Conservation (phyloP, 768 basidiomycete genomes). For the Rhodotorula graminis region DNA sequence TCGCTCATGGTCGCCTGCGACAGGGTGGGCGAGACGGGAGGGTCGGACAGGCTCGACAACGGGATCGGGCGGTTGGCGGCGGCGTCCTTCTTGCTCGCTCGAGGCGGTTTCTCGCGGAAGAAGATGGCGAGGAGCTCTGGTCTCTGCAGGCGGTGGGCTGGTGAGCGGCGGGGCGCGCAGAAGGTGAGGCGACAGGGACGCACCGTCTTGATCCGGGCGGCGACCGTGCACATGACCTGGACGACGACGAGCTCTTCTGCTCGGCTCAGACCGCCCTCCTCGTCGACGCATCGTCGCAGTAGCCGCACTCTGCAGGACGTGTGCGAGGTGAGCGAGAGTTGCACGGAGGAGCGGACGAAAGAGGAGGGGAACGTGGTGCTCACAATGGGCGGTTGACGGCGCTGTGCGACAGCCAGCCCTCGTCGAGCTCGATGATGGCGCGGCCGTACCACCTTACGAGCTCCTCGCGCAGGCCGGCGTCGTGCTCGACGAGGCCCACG, state of each 20-base stretch:
- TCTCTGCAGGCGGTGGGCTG: constrained; percentile 47
- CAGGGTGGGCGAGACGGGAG: constrained; percentile 55
- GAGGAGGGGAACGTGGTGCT: neutral
- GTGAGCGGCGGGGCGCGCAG: no score
- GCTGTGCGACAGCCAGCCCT: constrained; percentile 85
- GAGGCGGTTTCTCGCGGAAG: constrained; percentile 91
- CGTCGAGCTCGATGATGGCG: constrained; percentile 84
- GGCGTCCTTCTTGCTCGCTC: constrained; percentile 43
- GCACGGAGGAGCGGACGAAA: neutral
- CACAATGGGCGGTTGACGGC: constrained; percentile 55
- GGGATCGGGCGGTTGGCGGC: constrained; percentile 32
- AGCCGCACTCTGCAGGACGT: constrained; percentile 55
- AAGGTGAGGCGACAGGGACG: neutral
- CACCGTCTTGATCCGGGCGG: constrained; percentile 76
- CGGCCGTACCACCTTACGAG: constrained; percentile 81
- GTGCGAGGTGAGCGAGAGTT: neutral
- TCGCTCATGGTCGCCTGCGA: constrained; percentile 57
- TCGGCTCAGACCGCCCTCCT: constrained; percentile 52
- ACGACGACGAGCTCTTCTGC: constrained; percentile 60
- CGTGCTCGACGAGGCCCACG: constrained; percentile 75
- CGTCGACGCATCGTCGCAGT: constrained; percentile 81
- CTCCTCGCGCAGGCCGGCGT: constrained; percentile 84
- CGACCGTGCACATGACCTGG: constrained; percentile 82
- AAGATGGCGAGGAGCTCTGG: constrained; percentile 92
- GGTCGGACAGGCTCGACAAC: constrained; percentile 27